These are phyloP conservation scores for Fusarium pseudoanthophilum DNA, from an alignment of 2,329 filamentous ascomycete species.

Conservation along the genomic window DNA sequence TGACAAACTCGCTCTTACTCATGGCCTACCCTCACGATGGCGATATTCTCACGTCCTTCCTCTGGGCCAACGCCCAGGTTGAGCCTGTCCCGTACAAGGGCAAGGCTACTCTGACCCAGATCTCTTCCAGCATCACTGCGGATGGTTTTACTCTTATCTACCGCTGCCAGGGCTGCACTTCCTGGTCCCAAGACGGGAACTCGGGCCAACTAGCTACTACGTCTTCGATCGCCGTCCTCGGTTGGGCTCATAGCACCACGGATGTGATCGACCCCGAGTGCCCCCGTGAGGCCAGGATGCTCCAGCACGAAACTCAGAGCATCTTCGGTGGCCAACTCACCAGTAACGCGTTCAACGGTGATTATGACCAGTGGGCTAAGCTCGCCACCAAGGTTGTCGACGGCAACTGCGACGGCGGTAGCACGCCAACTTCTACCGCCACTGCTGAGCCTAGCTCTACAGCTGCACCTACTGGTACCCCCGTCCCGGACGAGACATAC, in stretches of 20 bases:
- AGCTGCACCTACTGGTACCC: not conserved
- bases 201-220: not conserved
- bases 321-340: constrained; percentile 14
- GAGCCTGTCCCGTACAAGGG: constrained; percentile 8
- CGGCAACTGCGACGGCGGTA: not conserved
- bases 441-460: not conserved
- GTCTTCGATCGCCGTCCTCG: not conserved
- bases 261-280: constrained; percentile 6
- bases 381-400: constrained; percentile 7
- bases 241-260: constrained; percentile 8
- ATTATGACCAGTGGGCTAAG: not conserved
- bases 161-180: constrained; percentile 19
- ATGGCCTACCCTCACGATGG: constrained; percentile 15
- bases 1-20: constrained; percentile 11
- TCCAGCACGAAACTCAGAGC: constrained; percentile 13
- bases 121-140: constrained; percentile 5
- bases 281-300: constrained; percentile 1
- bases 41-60: not conserved
- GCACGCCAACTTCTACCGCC: not conserved
- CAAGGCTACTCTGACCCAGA: constrained; percentile 5
- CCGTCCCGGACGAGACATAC: constrained; percentile 5
- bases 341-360: not conserved
- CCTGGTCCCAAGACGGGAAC: constrained; percentile 5
- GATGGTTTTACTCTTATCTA: constrained; percentile 14
- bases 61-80: constrained; percentile 11